Base-by-base conservation (phyloP, 2,329 filamentous ascomycete species). In the Pyrenochaeta sp. region DNA sequence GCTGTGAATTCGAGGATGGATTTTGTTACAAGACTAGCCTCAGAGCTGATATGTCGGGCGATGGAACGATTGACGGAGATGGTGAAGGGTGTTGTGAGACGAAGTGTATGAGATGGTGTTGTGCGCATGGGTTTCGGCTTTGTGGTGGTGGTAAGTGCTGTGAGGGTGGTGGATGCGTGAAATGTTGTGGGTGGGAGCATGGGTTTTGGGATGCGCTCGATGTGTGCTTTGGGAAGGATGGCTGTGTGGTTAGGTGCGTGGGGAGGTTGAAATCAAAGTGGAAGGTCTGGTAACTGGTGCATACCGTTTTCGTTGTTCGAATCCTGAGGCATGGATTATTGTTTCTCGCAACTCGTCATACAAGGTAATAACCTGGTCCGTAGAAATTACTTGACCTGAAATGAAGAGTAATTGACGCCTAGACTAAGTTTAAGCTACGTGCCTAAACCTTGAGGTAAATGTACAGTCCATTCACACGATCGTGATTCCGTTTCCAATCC, bases 121-220 rank as follows among this genome's bases (percentile, higher is more conserved):
- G 28, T 15, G 28, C 53, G 54, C 27, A 40, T 19, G 48, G 48
- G 3, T 40, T 24, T 30, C 25, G 28, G 34, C 2, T 30, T 42
- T 52, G 42, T 47, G 54, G 43, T 8, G 36, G 3, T 24, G 50
- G 34, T n/a, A 50, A 25, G 27, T 58, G 54, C 37, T 58, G 54
- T 46, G 50, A 53, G 37, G 54, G 54, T 27, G 43, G 44, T 50
- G 49, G 54, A 32, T 52, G 54, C 50, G 54, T 52, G 19, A 45
- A 12, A 24, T 50, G 55, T 42, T 50, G 50, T 54, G 55, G 55
- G 30, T 53, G 30, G 37, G 27, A 25, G 28, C 49, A 48, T 52
- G 49, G 54, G 24, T 40, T 34, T 30, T 52, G 54, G 54, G 37
- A 47, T 44, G 10, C 7, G 24, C 12, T 44, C 12, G 42, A 44